Percentiles rank a stretch among this genome's conserved stretches.
Evolutionary conservation across 768 basidiomycete species (phyloP).

Genomic region (Holtermannia corniformis): DNA sequence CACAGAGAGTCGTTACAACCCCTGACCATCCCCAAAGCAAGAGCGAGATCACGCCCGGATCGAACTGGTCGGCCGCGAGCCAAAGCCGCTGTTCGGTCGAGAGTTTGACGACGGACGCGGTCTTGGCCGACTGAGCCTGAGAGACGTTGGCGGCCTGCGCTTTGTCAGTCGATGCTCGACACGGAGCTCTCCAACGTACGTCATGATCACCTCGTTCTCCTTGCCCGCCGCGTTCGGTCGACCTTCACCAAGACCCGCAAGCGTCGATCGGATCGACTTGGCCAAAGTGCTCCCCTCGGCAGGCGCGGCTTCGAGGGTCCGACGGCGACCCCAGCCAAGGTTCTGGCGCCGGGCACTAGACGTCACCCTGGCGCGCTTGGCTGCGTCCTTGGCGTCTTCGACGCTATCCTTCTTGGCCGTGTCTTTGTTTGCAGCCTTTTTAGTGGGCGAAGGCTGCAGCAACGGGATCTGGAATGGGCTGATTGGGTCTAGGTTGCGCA

Average conservation of each 20-base stretch:
- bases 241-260: background rate
- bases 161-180: too few relatives aligned
- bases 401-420: constrained; percentile 6
- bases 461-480: background rate
- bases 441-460: background rate
- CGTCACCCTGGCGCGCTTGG: constrained; percentile 18
- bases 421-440: constrained; percentile 1
- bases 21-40: background rate
- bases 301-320: constrained; percentile 16
- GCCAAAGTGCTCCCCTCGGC: background rate
- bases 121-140: background rate
- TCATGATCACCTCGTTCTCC: background rate
- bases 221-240: background rate
- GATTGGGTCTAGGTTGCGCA: background rate
- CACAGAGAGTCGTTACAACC: too few relatives aligned
- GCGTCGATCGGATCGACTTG: background rate
- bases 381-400: background rate
- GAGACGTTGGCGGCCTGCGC: background rate
- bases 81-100: background rate
- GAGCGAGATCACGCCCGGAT: background rate
- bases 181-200: too few relatives aligned
- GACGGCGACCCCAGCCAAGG: constrained; percentile 28
- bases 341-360: constrained; percentile 21
- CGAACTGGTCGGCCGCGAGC: background rate
- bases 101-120: background rate